Base-by-base conservation (phyloP, 2,329 filamentous ascomycete genomes). In the Hansfordia pulvinata region DNA sequence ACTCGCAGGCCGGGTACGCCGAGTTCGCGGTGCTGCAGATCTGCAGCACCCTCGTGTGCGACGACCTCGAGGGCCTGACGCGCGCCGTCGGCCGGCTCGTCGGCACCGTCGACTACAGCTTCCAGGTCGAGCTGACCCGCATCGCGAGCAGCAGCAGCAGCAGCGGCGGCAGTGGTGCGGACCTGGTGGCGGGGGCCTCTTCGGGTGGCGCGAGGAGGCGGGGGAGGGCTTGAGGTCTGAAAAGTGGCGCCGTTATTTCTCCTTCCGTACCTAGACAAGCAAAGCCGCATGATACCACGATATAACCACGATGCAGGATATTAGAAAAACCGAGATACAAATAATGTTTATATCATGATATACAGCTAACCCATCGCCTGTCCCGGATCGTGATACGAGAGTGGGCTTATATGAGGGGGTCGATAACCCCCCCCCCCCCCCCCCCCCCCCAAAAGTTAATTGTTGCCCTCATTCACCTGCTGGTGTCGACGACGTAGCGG, bases 11-110 rank as follows among this genome's bases (percentile, higher is more conserved):
- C 0, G 78, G 77, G 0, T 84, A 82, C 49, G 70, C 75, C 3
- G 76, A 77, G 27, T 85, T 84, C 50, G 77, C 78, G 0, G 76
- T 83, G 7, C 56, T 83, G 37, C 77, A 84, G 42, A 71, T 85
- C 20, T 76, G 74, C 34, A 77, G 70, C 28, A 60, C 68, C 29
- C 71, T 80, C 32, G 66, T 85, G 19, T 68, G 69, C 31, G 76
- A 77, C 38, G 78, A 85, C 49, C 49, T 85, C 20, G 65, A 70
- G 34, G 64, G 62, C 34, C 46, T 85, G 30, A 56, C 82, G 34
- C 55, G 54, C 46, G 60, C 61, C 16, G 69, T 85, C 1, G 75
- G 65, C 41, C 63, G 64, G 20, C 52, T 85, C 17, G 78, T 85
- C 1, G 79, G 80, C 2, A 77, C 82, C 35, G 61, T 83, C 13